Percentiles rank a stretch among this genome's conserved stretches.
phyloP scores from a whole-genome alignment of 305 asterid species.

The Solanum aculeatissimum region DNA sequence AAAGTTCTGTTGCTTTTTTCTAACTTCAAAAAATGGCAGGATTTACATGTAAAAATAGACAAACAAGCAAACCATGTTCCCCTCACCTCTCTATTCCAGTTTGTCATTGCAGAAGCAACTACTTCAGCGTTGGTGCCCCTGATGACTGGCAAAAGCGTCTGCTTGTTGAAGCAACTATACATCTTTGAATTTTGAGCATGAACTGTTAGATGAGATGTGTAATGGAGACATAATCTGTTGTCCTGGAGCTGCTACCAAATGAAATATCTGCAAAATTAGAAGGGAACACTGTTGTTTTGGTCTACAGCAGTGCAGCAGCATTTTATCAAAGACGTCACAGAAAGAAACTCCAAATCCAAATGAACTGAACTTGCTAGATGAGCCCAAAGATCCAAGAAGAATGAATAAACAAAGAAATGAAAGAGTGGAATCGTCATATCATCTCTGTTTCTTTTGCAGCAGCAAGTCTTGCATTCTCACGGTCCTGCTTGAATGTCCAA shows the following conservation, averaged over 20 bases:
- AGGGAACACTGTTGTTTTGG: background rate
- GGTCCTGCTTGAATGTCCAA: constrained; percentile 66
- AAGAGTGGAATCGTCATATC: constrained; percentile 17
- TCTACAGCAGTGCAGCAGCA: background rate
- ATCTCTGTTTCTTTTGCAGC: constrained; percentile 65
- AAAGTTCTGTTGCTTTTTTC: background rate
- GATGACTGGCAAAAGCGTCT: background rate
- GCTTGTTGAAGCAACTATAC: background rate
- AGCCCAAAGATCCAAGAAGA: background rate
- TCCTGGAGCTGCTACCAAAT: background rate
- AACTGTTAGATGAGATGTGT: background rate
- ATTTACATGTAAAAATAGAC: background rate
- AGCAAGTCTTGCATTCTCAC: constrained; percentile 62
- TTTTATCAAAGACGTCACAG: background rate
- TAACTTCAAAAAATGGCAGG: background rate
- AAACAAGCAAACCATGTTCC: background rate
- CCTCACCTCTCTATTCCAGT: background rate
- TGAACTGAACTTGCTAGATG: background rate
- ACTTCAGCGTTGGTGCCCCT: background rate
- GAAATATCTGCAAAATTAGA: background rate
- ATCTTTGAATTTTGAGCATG: background rate
- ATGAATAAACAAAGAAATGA: background rate
- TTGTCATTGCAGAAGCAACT: background rate
- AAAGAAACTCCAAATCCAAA: background rate
- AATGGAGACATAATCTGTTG: background rate